Conservation (phyloP, 2,329 filamentous ascomycete species). For the Diaporthe nobilis region DNA sequence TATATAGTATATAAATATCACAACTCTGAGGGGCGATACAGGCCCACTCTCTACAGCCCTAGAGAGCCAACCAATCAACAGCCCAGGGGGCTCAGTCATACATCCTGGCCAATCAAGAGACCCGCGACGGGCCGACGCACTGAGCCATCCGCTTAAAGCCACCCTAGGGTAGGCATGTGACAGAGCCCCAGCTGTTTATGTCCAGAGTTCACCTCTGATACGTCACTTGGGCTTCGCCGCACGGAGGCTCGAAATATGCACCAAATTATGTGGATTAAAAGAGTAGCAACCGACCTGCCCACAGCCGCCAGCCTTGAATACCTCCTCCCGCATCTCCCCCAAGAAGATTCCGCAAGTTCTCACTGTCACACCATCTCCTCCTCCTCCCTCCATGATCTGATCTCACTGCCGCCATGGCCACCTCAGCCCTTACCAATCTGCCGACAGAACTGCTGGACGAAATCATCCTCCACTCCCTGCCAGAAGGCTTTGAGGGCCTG, state of each 20-base stretch:
- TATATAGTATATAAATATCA: too few species aligned
- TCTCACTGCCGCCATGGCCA: not conserved
- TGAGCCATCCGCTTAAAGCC: too few species aligned
- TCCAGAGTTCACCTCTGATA: not conserved
- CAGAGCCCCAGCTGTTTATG: not conserved
- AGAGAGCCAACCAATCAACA: too few species aligned
- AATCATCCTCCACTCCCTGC: slow-evolving; percentile 1
- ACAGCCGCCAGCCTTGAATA: not conserved
- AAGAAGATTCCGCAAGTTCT: not conserved
- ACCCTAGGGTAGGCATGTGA: not conserved
- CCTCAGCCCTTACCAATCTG: not conserved
- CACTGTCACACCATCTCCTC: not conserved
- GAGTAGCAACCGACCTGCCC: too few species aligned
- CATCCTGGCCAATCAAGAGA: too few species aligned
- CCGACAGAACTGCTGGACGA: slow-evolving; percentile 5
- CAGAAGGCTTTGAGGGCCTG: not conserved
- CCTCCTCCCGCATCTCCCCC: not conserved
- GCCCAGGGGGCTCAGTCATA: too few species aligned
- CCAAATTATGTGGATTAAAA: too few species aligned
- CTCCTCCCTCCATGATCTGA: not conserved
- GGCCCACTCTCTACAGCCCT: too few species aligned
- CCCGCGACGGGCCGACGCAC: too few species aligned
- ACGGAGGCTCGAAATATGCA: too few species aligned
- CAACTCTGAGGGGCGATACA: too few species aligned
- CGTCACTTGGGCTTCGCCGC: too few species aligned